These are phyloP conservation scores for Musa troglodytarum DNA, from an alignment of 176 grass and related monocot genomes.

Conservation along the genomic window DNA sequence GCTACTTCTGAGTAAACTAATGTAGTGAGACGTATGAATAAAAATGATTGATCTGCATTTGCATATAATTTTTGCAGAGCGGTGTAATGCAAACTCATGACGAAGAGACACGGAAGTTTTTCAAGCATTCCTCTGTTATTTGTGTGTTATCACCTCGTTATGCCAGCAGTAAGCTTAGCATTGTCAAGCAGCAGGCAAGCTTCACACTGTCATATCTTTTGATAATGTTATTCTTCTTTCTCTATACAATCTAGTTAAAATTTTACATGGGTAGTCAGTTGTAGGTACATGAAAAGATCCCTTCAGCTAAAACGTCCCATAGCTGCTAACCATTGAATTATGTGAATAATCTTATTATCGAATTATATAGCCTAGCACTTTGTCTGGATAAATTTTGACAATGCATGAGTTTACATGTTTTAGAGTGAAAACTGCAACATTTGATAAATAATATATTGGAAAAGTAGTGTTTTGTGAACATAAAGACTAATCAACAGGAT, in stretches of 20 bases:
- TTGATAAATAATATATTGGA: not conserved
- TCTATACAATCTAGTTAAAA: not conserved
- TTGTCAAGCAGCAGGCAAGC: constrained; percentile 93
- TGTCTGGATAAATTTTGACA: too few relatives aligned
- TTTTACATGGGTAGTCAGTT: too few relatives aligned
- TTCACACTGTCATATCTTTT: not conserved
- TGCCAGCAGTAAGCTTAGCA: constrained; percentile 84
- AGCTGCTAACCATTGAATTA: too few relatives aligned
- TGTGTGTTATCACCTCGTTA: constrained; percentile 82
- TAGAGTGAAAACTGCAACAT: not conserved
- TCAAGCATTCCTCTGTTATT: constrained; percentile 95
- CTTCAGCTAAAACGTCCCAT: too few relatives aligned
- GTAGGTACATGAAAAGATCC: too few relatives aligned
- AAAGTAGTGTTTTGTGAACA: not conserved
- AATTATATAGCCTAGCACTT: too few relatives aligned
- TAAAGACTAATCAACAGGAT: too few relatives aligned
- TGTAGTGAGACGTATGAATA: not conserved
- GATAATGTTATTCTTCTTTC: not conserved
- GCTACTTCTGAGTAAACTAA: not conserved
- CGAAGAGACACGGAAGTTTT: constrained; percentile 83
- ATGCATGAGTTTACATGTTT: not conserved
- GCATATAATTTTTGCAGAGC: constrained; percentile 36
- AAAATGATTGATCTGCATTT: constrained; percentile 4
- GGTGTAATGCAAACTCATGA: constrained; percentile 95
- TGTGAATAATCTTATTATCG: too few relatives aligned